phyloP scores from a whole-genome alignment of 2,329 filamentous ascomycete genomes.

The Penicillium thymicola region DNA sequence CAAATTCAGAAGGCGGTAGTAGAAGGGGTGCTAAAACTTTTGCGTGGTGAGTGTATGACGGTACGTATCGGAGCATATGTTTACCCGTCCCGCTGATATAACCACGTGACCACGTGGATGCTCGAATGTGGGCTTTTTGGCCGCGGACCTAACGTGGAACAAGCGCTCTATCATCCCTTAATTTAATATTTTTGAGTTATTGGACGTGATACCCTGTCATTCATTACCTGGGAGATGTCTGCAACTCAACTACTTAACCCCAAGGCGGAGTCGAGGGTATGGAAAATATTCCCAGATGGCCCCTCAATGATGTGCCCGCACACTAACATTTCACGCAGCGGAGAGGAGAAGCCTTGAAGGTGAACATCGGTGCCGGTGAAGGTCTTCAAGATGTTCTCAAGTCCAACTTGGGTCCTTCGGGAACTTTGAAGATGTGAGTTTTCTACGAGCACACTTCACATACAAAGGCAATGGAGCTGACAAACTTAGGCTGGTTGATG shows the following conservation, averaged over 20 bases:
- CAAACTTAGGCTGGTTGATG: conserved; percentile 57
- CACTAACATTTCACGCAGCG: conserved; percentile 60
- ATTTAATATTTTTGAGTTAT: conserved; percentile 23
- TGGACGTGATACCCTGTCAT: conserved; percentile 21
- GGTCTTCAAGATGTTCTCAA: conserved; percentile 91
- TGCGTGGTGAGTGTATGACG: no score
- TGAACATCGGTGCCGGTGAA: conserved; percentile 96
- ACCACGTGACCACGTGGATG: conserved; percentile 4
- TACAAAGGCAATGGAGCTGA: conserved; percentile 19
- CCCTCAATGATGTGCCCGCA: conserved; percentile 31
- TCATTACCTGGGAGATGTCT: conserved; percentile 64
- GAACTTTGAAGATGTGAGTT: conserved; percentile 89
- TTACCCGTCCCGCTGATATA: neutral
- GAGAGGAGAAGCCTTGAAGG: conserved; percentile 91
- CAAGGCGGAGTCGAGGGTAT: conserved; percentile 94
- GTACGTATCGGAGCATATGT: neutral
- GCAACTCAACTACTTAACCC: conserved; percentile 97
- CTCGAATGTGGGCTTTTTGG: conserved; percentile 42
- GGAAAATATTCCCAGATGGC: conserved; percentile 37
- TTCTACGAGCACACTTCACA: neutral
- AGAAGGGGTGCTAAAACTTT: no score
- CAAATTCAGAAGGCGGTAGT: no score
- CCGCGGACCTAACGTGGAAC: conserved; percentile 27
- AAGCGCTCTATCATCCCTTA: conserved; percentile 20
- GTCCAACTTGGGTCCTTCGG: conserved; percentile 89